Evolutionary conservation across 2,329 filamentous ascomycete genomes (phyloP).

Genomic region (Ascochyta rabiei): DNA sequence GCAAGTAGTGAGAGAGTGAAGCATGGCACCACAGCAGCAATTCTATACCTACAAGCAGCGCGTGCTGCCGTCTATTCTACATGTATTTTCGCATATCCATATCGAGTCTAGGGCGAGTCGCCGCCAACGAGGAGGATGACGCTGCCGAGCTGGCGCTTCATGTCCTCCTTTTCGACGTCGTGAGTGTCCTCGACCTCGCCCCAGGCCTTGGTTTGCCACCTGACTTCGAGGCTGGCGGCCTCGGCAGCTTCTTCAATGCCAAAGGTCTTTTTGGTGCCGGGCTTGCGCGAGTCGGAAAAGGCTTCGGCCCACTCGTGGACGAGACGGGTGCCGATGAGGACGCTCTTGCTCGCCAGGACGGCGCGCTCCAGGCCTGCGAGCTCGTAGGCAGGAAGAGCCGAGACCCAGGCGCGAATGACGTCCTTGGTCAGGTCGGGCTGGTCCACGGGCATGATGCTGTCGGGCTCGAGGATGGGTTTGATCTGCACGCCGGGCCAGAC

Average conservation of each 20-base stretch:
- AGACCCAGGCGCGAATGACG: conserved; percentile 79
- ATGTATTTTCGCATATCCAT: neutral
- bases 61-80: conserved; percentile 7
- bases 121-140: conserved; percentile 76
- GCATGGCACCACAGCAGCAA: neutral
- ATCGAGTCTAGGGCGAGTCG: conserved; percentile 14
- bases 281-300: conserved; percentile 59
- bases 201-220: conserved; percentile 90
- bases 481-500: conserved; percentile 88
- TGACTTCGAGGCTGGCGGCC: conserved; percentile 81
- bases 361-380: conserved; percentile 85
- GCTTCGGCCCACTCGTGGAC: conserved; percentile 88
- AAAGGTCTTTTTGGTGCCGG: conserved; percentile 59
- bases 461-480: conserved; percentile 76
- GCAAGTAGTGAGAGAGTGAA: no score
- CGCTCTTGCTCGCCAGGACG: conserved; percentile 83
- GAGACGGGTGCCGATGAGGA: conserved; percentile 77
- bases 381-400: conserved; percentile 75
- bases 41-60: neutral
- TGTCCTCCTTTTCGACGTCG: conserved; percentile 91
- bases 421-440: conserved; percentile 78
- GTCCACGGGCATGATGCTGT: conserved; percentile 74
- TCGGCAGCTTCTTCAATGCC: conserved; percentile 82
- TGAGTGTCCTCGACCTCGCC: conserved; percentile 98
- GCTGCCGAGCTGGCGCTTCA: conserved; percentile 86